Base-by-base conservation (phyloP, 2,329 filamentous ascomycete species). In the Exophiala lecanii-corni region DNA sequence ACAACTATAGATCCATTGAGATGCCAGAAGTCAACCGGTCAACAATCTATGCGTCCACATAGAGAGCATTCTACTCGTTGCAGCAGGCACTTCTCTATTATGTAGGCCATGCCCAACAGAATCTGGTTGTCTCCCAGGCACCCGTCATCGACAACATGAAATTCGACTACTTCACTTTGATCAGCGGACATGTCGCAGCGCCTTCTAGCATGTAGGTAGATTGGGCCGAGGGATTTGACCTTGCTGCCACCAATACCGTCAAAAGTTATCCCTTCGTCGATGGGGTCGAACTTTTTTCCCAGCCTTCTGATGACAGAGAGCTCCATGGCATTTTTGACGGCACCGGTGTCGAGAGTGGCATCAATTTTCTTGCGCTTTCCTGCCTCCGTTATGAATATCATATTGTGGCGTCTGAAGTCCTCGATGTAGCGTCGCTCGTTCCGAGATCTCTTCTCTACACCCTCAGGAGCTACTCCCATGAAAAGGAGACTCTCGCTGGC, bases 21-120 rank as follows among this genome's bases (percentile, higher is more conserved):
- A n/a, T n/a, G n/a, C n/a, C n/a, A n/a, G n/a, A n/a, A n/a, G n/a
- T 37, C 16, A 18, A 37, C 35, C 35, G 35, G 35, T 37, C 35
- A n/a, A n/a, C n/a, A 9, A 17, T 25, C 3, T 23, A 18, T 15
- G 19, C 21, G 16, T 7, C 16, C 35, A 5, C 2, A n/a, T 21
- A 37, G 10, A 5, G 20, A 12, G 10, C 19, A n/a, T n/a, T n/a
- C n/a, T n/a, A n/a, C n/a, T 23, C 17, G 35, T 12, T 9, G 35
- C 13, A 37, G 35, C 13, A 23, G 35, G 6, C 10, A 12, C n/a
- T 16, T 17, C 9, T 20, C 19, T 21, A 37, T 23, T 10, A n/a
- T 37, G 16, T 23, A 21, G 6, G 7, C 2, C 35, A 37, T 20
- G 12, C 35, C 19, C 13, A 23, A 15, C 10, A 37, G 35, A 3